These are phyloP conservation scores for Verticillium tricorpus DNA, from an alignment of 2,329 filamentous ascomycete genomes.

Conservation along the genomic window DNA sequence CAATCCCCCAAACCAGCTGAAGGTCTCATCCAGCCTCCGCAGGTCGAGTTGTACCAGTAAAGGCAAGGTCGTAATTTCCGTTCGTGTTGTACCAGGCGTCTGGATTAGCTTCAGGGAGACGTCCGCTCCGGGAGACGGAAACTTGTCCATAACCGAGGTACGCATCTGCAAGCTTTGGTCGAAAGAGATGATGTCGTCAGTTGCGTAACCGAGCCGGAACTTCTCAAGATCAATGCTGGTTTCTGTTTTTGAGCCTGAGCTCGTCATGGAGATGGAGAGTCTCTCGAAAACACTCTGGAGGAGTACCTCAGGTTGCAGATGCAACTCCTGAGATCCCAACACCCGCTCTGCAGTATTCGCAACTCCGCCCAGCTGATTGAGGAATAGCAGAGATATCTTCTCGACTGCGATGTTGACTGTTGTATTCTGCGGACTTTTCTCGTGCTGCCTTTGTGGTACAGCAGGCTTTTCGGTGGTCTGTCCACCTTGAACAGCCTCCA, in stretches of 20 bases:
- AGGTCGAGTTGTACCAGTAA: constrained; percentile 73
- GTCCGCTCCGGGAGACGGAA: constrained; percentile 53
- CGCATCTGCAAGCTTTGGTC: constrained; percentile 53
- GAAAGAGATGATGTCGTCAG: constrained; percentile 61
- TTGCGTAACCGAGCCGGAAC: constrained; percentile 58
- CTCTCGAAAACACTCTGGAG: constrained; percentile 45
- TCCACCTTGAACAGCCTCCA: constrained; percentile 35
- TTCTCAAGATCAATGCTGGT: constrained; percentile 46
- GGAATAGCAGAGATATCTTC: constrained; percentile 49
- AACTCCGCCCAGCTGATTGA: constrained; percentile 49
- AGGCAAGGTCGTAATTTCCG: constrained; percentile 72
- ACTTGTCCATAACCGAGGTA: constrained; percentile 54
- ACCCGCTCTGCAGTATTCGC: constrained; percentile 44
- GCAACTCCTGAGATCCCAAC: constrained; percentile 33
- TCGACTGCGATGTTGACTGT: constrained; percentile 41
- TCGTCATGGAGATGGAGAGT: constrained; percentile 27
- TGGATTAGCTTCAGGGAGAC: constrained; percentile 49
- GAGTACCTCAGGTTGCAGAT: constrained; percentile 45
- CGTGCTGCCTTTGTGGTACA: constrained; percentile 1
- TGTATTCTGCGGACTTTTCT: constrained; percentile 17
- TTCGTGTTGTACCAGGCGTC: constrained; percentile 37
- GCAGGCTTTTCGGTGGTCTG: constrained; percentile 9
- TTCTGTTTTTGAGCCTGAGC: constrained; percentile 21
- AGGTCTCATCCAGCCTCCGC: constrained; percentile 76
- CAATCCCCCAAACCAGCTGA: constrained; percentile 84